Conservation (phyloP, 352 stramenopile species). For the Globisporangium iwayamae region DNA sequence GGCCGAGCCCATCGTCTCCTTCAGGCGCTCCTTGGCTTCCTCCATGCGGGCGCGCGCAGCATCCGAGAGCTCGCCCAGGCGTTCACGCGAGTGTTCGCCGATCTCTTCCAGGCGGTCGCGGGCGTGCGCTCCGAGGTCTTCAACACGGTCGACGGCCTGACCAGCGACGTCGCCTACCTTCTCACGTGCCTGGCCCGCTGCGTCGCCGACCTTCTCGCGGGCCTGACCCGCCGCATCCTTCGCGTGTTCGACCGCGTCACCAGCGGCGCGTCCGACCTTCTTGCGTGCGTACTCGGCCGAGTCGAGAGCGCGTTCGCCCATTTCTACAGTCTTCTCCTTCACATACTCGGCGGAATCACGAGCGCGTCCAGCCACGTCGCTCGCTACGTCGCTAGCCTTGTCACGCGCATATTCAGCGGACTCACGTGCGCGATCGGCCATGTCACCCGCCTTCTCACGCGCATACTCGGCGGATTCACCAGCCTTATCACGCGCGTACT, state of each 20-base stretch:
- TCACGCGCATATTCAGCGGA: background rate
- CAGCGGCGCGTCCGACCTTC: constrained; percentile 37
- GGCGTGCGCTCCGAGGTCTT: constrained; percentile 25
- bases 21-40: constrained; percentile 42
- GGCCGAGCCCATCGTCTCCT: constrained; percentile 36
- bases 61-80: constrained; percentile 19
- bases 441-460: background rate
- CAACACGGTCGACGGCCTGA: constrained; percentile 18
- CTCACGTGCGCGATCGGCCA: background rate
- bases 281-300: constrained; percentile 37
- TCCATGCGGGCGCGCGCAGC: constrained; percentile 22
- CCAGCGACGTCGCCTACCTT: constrained; percentile 11
- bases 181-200: constrained; percentile 25
- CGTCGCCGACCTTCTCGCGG: constrained; percentile 21
- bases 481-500: constrained; percentile 29
- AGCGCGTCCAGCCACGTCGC: background rate
- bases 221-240: constrained; percentile 24
- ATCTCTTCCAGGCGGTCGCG: constrained; percentile 36
- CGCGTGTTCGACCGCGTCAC: constrained; percentile 11
- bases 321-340: constrained; percentile 19
- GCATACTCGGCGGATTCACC: constrained; percentile 7
- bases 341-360: constrained; percentile 24
- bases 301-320: constrained; percentile 16
- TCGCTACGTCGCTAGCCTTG: background rate
- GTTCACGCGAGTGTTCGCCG: constrained; percentile 22